Evolutionary conservation across 2,329 filamentous ascomycete species (phyloP).

Genomic region (Colletotrichum costaricense): DNA sequence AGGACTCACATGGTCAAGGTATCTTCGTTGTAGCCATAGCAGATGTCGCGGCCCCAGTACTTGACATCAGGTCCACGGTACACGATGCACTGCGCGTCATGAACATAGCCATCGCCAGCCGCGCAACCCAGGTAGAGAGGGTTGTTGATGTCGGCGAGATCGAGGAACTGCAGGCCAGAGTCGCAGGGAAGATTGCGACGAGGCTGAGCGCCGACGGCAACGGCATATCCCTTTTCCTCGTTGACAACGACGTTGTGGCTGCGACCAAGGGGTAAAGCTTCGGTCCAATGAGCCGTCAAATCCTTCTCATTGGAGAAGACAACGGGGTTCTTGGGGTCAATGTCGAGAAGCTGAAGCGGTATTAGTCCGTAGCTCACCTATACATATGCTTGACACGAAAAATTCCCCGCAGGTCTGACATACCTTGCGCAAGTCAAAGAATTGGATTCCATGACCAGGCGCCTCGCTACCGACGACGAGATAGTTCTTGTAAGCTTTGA

Average conservation of each 20-base stretch:
- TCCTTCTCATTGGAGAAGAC: conserved; percentile 42
- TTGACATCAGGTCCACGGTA: conserved; percentile 62
- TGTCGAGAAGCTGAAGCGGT: conserved; percentile 46
- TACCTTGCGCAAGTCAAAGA: conserved; percentile 67
- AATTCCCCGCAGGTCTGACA: background rate
- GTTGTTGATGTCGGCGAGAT: conserved; percentile 64
- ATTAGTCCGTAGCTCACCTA: background rate
- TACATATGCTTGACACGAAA: background rate
- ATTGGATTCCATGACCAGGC: conserved; percentile 64
- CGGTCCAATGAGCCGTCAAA: conserved; percentile 44
- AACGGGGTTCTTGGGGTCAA: conserved; percentile 51
- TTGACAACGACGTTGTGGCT: conserved; percentile 61
- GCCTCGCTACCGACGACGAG: conserved; percentile 51
- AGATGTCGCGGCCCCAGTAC: conserved; percentile 63
- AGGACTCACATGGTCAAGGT: conserved; percentile 55
- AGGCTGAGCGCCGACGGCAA: conserved; percentile 56
- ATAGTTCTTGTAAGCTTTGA: conserved; percentile 46
- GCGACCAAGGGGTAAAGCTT: conserved; percentile 48
- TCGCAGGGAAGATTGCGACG: conserved; percentile 52
- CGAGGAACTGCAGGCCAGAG: conserved; percentile 67
- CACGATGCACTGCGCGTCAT: conserved; percentile 69
- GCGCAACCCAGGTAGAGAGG: conserved; percentile 66
- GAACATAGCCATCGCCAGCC: conserved; percentile 66
- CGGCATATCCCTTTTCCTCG: conserved; percentile 56
- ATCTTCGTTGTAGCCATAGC: conserved; percentile 67